Evolutionary conservation across 1,284 basidiomycete species (phyloP).

Genomic region (Bjerkandera adusta): DNA sequence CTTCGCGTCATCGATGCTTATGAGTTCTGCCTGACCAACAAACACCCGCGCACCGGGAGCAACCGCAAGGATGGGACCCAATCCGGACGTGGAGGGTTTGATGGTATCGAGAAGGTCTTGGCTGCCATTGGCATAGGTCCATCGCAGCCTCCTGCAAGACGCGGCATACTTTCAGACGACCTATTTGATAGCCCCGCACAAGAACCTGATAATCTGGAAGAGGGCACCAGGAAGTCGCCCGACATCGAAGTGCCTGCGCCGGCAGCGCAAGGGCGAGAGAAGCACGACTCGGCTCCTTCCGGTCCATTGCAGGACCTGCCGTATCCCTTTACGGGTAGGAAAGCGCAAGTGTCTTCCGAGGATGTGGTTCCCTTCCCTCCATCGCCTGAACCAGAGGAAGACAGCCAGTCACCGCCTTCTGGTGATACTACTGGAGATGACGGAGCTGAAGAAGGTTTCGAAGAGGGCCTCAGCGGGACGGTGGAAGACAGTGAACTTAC

Average conservation of each 20-base stretch:
- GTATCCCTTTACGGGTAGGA: slow-evolving; percentile 61
- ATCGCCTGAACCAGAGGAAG: slow-evolving; percentile 39
- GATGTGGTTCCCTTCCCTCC: slow-evolving; percentile 72
- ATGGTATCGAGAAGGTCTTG: slow-evolving; percentile 64
- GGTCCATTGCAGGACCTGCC: slow-evolving; percentile 37
- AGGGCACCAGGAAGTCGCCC: slow-evolving; percentile 27
- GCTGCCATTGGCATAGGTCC: slow-evolving; percentile 65
- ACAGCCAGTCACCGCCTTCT: slow-evolving; percentile 29
- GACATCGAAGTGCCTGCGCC: slow-evolving; percentile 37
- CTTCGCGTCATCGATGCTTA: slow-evolving; percentile 73
- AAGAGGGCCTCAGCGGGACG: slow-evolving; percentile 38
- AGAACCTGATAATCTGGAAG: slow-evolving; percentile 23
- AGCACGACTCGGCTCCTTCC: slow-evolving; percentile 24
- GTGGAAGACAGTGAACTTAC: slow-evolving; percentile 45
- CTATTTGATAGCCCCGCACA: slow-evolving; percentile 53
- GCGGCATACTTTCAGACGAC: slow-evolving; percentile 56
- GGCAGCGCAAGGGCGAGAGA: slow-evolving; percentile 24
- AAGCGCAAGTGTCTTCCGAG: slow-evolving; percentile 54
- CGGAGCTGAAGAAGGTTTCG: slow-evolving; percentile 26
- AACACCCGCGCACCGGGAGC: slow-evolving; percentile 33
- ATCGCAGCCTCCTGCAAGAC: slow-evolving; percentile 46
- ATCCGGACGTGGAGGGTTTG: slow-evolving; percentile 34
- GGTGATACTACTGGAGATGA: slow-evolving; percentile 24
- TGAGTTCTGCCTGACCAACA: slow-evolving; percentile 71
- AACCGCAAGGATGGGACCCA: slow-evolving; percentile 31